These are phyloP conservation scores for Wickerhamomyces sp. DNA, from an alignment of 1,139 yeast genomes.

Conservation along the genomic window DNA sequence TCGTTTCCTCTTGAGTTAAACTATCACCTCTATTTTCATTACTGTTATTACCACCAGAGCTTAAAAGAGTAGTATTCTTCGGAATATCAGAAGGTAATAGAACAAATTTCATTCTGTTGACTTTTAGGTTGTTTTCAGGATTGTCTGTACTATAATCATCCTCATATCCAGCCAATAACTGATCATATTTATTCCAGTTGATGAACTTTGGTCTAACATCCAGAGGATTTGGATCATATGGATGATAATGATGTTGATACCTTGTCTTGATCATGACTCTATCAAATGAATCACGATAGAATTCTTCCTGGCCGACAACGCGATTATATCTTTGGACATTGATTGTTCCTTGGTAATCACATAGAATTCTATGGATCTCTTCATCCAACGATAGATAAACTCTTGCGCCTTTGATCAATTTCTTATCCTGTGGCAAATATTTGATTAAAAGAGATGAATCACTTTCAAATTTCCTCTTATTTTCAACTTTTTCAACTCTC, in stretches of 20 bases:
- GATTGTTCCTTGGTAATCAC: conserved; percentile 64
- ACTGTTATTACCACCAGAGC: conserved; percentile 11
- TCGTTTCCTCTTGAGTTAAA: conserved; percentile 72
- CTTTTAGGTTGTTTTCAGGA: conserved; percentile 53
- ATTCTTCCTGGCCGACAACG: conserved; percentile 22
- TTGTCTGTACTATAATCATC: conserved; percentile 76
- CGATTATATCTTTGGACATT: conserved; percentile 70
- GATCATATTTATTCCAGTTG: conserved; percentile 93
- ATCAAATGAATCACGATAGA: conserved; percentile 19
- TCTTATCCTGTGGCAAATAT: conserved; percentile 27
- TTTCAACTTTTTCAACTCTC: conserved; percentile 59
- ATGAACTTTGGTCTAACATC: conserved; percentile 48
- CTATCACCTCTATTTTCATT: conserved; percentile 48
- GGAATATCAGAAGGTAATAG: conserved; percentile 72
- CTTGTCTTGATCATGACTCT: conserved; percentile 60
- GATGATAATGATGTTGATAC: conserved; percentile 64
- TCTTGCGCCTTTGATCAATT: conserved; percentile 44
- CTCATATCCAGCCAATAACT: conserved; percentile 82
- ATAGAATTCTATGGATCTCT: conserved; percentile 78
- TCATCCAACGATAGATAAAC: conserved; percentile 74
- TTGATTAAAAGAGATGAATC: conserved; percentile 27
- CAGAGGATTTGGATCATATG: conserved; percentile 52
- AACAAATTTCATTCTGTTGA: conserved; percentile 73
- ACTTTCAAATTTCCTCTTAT: conserved; percentile 56
- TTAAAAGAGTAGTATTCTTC: conserved; percentile 36